Conservation (phyloP, 805 yeast genomes). For the Yamadazyma sp. region DNA sequence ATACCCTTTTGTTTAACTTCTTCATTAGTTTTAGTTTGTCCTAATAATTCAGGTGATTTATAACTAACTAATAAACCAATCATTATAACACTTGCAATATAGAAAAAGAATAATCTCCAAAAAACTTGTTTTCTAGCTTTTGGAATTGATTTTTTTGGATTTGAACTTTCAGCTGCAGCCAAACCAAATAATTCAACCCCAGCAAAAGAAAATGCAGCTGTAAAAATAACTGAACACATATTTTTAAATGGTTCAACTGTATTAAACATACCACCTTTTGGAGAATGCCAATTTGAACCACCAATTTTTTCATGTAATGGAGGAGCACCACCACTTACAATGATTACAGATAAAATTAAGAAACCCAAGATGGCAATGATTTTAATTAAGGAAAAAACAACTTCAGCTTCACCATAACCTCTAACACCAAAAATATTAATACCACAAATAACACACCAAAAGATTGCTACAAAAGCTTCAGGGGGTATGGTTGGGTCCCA, state of each 20-base stretch:
- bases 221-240: constrained; percentile 56
- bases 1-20: constrained; percentile 16
- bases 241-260: constrained; percentile 50
- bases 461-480: constrained; percentile 56
- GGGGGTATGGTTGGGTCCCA: constrained; percentile 36
- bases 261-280: constrained; percentile 49
- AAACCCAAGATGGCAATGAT: constrained; percentile 59
- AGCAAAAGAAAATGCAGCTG: constrained; percentile 62
- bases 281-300: constrained; percentile 54
- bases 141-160: constrained; percentile 60
- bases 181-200: constrained; percentile 67
- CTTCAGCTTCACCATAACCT: constrained; percentile 72
- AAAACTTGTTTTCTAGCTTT: constrained; percentile 63
- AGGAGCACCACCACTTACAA: constrained; percentile 60
- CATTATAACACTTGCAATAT: constrained; percentile 50
- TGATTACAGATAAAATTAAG: constrained; percentile 51
- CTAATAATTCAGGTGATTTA: constrained; percentile 18
- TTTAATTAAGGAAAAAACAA: constrained; percentile 51
- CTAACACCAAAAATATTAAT: constrained; percentile 61
- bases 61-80: constrained; percentile 54
- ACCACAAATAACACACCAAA: constrained; percentile 46
- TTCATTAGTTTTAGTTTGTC: constrained; percentile 14
- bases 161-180: constrained; percentile 64
- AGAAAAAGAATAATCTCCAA: constrained; percentile 61
- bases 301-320: constrained; percentile 57